These are phyloP conservation scores for Stenogyne calaminthoides DNA, from an alignment of 305 asterid species.

Conservation along the genomic window DNA sequence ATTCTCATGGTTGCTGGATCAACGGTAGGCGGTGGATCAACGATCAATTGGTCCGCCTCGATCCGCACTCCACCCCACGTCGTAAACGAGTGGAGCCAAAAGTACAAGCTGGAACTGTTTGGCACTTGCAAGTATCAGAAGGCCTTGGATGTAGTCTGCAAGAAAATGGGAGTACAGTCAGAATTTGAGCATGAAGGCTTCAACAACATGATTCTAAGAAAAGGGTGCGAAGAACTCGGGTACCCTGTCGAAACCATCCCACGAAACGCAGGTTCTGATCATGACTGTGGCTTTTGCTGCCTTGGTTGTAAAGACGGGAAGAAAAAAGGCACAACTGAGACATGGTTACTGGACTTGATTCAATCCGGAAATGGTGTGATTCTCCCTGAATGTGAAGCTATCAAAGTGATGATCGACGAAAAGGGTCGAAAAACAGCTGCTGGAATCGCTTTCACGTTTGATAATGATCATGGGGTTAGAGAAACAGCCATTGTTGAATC, in stretches of 20 bases:
- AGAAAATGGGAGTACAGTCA: constrained; percentile 71
- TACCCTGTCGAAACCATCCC: constrained; percentile 58
- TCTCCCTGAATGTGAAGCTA: constrained; percentile 58
- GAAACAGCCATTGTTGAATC: constrained; percentile 56
- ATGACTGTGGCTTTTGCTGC: constrained; percentile 81
- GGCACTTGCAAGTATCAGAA: constrained; percentile 43
- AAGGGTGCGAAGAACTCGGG: constrained; percentile 72
- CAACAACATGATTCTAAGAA: constrained; percentile 65
- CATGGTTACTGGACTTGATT: constrained; percentile 74
- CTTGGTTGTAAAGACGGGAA: constrained; percentile 72
- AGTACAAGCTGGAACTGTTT: constrained; percentile 45
- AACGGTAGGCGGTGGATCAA: constrained; percentile 80
- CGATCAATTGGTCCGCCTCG: constrained; percentile 79
- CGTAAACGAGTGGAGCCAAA: constrained; percentile 56
- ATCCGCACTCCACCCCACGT: constrained; percentile 67
- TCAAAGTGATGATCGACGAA: constrained; percentile 37
- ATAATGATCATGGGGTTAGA: constrained; percentile 28
- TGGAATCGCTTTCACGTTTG: constrained; percentile 55
- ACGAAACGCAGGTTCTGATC: constrained; percentile 55
- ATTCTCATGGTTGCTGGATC: constrained; percentile 71
- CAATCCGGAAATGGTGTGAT: constrained; percentile 62
- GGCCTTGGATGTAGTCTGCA: constrained; percentile 65
- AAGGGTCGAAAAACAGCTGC: constrained; percentile 33
- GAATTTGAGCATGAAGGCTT: constrained; percentile 61
- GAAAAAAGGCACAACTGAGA: constrained; percentile 63